phyloP scores from a whole-genome alignment of 176 grass and related monocot genomes.

The Poa pratensis region DNA sequence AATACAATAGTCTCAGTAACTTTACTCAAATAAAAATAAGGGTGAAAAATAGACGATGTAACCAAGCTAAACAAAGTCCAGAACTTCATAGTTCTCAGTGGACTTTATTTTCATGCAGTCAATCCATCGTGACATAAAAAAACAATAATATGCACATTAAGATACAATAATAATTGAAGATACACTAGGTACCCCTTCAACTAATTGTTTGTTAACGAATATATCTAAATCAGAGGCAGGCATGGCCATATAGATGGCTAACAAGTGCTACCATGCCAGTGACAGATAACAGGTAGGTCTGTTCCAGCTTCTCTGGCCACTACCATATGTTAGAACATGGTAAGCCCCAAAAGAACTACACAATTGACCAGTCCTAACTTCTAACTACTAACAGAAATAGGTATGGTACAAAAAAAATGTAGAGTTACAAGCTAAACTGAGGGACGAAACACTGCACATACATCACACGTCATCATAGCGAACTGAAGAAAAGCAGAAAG shows the following conservation, averaged over 20 bases:
- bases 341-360: slow-evolving; percentile 12
- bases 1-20: background rate
- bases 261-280: background rate
- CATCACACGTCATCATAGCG: background rate
- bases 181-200: background rate
- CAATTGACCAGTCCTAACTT: background rate
- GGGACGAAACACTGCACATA: background rate
- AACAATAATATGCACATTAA: background rate
- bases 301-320: background rate
- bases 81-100: background rate
- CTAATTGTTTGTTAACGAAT: background rate
- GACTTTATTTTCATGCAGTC: background rate
- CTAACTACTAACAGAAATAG: background rate
- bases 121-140: background rate
- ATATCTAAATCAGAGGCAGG: background rate
- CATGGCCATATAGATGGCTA: slow-evolving; percentile 11
- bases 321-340: background rate
- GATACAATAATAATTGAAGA: slow-evolving; percentile 15
- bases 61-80: background rate
- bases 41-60: background rate
- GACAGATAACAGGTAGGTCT: background rate
- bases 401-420: background rate
- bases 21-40: background rate
- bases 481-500: background rate
- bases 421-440: background rate